These are phyloP conservation scores for Phytophthora litchii DNA, from an alignment of 352 stramenopile genomes.

Conservation along the genomic window DNA sequence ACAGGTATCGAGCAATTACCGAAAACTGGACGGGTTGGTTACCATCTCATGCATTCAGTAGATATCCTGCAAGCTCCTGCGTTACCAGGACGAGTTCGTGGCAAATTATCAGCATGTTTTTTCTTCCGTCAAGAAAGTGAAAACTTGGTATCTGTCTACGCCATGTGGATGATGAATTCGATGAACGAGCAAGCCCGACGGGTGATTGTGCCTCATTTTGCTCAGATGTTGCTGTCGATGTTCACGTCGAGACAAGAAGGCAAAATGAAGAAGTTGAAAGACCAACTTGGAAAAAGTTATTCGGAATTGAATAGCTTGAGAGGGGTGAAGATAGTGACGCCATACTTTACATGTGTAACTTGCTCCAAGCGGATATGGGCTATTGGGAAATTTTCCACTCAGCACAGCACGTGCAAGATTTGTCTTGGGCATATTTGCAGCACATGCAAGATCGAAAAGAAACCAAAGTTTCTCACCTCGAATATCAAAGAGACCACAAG, in stretches of 20 bases:
- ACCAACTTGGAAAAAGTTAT: conserved; percentile 18
- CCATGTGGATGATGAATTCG: conserved; percentile 36
- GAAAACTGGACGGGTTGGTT: conserved; percentile 42
- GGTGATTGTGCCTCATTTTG: conserved; percentile 16
- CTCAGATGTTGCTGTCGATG: conserved; percentile 28
- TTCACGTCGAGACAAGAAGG: conserved; percentile 20
- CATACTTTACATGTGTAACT: conserved; percentile 17
- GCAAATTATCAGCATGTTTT: conserved; percentile 35
- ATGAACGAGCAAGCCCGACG: conserved; percentile 26
- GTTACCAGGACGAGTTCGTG: conserved; percentile 34
- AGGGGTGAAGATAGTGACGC: conserved; percentile 9
- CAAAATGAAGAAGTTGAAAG: conserved; percentile 32
- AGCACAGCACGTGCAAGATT: conserved; percentile 12
- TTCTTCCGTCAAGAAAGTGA: conserved; percentile 43
- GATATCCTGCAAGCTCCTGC: conserved; percentile 22
- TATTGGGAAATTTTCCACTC: conserved; percentile 10
- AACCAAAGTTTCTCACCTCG: conserved; percentile 18
- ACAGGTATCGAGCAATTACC: conserved; percentile 37
- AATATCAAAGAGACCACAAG: conserved; percentile 11
- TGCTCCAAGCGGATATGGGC: conserved; percentile 17
- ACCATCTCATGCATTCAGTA: conserved; percentile 51
- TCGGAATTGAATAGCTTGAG: conserved; percentile 18
- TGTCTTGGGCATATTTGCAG: conserved; percentile 15
- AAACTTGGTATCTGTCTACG: conserved; percentile 42
- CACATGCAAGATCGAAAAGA: conserved; percentile 20